Evolutionary conservation across 164 flowering plant genomes (phyloP).

Genomic region (Dillenia turbinata): DNA sequence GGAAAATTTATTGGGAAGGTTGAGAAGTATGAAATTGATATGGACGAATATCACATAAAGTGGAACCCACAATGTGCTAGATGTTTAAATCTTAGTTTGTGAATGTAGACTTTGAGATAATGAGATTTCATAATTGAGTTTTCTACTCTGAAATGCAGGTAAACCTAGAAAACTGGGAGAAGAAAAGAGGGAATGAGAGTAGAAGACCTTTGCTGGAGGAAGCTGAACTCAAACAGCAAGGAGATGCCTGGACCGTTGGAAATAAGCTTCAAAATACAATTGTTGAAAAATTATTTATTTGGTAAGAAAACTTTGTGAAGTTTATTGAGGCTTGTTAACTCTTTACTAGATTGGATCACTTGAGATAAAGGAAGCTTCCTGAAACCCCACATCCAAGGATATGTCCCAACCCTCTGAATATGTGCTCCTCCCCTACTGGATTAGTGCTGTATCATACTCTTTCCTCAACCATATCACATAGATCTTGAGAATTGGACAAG

Average conservation of each 20-base stretch:
- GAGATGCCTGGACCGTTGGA: constrained; percentile 35
- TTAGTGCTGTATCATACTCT: too few species aligned
- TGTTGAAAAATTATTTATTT: constrained; percentile 41
- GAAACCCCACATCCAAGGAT: too few species aligned
- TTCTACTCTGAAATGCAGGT: constrained; percentile 27
- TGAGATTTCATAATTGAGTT: too few species aligned
- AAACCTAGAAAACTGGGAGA: constrained; percentile 68
- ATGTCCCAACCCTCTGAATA: too few species aligned
- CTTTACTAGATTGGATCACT: too few species aligned
- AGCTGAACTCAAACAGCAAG: constrained; percentile 66
- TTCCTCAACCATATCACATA: too few species aligned
- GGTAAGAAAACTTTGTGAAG: constrained; percentile 32
- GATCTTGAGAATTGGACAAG: too few species aligned
- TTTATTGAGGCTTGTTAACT: too few species aligned
- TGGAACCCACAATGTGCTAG: neutral
- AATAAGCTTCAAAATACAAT: constrained; percentile 40
- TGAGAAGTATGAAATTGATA: constrained; percentile 80
- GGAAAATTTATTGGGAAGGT: constrained; percentile 63
- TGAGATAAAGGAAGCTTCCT: too few species aligned
- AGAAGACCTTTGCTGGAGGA: constrained; percentile 73
- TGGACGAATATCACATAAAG: constrained; percentile 82
- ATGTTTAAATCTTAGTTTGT: constrained; percentile 2
- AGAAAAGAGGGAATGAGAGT: constrained; percentile 56
- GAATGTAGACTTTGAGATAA: too few species aligned
- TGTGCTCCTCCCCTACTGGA: too few species aligned